Conservation (phyloP, 2,329 filamentous ascomycete genomes). For the Incumbomyces lentus region DNA sequence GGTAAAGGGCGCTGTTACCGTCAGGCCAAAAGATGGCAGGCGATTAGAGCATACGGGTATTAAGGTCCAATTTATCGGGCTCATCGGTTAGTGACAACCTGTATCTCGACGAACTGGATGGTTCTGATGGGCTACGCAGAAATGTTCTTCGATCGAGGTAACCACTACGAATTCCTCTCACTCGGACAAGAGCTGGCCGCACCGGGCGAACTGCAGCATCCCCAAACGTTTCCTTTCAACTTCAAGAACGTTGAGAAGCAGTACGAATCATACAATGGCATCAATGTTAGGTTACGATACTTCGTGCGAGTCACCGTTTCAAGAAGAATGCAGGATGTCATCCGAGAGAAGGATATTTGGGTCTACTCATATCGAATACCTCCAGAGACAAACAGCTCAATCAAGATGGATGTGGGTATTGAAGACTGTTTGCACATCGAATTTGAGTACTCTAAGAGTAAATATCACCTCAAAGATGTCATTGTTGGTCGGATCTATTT, state of each 20-base stretch:
- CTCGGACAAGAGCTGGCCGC: slow-evolving; percentile 94
- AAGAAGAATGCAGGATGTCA: slow-evolving; percentile 91
- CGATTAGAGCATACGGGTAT: slow-evolving; percentile 95
- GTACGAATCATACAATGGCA: slow-evolving; percentile 99
- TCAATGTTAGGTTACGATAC: slow-evolving; percentile 98
- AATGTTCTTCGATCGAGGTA: slow-evolving; percentile 99
- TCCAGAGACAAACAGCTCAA: slow-evolving; percentile 93
- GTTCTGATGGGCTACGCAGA: slow-evolving; percentile 43
- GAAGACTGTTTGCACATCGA: slow-evolving; percentile 99
- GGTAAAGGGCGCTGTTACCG: slow-evolving; percentile 89
- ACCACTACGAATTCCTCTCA: slow-evolving; percentile 98
- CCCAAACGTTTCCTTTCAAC: slow-evolving; percentile 97
- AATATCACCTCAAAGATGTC: slow-evolving; percentile 98
- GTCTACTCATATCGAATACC: slow-evolving; percentile 98
- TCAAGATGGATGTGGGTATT: slow-evolving; percentile 99
- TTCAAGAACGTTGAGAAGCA: slow-evolving; percentile 99
- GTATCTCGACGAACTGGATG: no score
- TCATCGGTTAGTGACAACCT: slow-evolving; percentile 59
- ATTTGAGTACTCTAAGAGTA: slow-evolving; percentile 98
- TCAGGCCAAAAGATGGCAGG: slow-evolving; percentile 96
- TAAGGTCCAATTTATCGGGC: slow-evolving; percentile 99
- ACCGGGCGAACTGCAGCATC: slow-evolving; percentile 94
- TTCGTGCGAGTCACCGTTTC: slow-evolving; percentile 96
- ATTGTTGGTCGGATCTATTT: slow-evolving; percentile 99
- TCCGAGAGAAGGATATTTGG: slow-evolving; percentile 99